A percentile compares a stretch with the other conserved stretches of the same genome.
phyloP scores from a whole-genome alignment of 495 filamentous ascomycete species.

The Elasticomyces elasticus region DNA sequence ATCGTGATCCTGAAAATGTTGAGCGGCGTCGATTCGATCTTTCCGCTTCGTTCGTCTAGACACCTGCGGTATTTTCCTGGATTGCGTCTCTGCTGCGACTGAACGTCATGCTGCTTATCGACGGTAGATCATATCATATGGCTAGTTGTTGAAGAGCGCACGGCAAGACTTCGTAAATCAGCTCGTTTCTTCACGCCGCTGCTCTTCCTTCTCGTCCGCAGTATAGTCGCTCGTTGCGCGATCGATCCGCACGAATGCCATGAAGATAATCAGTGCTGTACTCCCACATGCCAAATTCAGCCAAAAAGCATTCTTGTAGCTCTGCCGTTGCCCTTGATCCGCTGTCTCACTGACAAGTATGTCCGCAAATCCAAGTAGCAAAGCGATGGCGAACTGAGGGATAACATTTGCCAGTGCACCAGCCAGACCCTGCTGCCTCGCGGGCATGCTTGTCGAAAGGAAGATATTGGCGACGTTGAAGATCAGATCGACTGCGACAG shows the following conservation, averaged over 20 bases:
- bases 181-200: background rate
- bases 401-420: conserved; percentile 46
- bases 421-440: conserved; percentile 61
- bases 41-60: no score
- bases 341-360: conserved; percentile 49
- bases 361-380: conserved; percentile 70
- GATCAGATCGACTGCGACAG: conserved; percentile 71
- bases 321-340: conserved; percentile 34
- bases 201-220: conserved; percentile 21
- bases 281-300: conserved; percentile 50
- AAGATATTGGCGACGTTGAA: conserved; percentile 81
- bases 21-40: no score
- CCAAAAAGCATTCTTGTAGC: conserved; percentile 64
- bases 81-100: no score
- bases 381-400: conserved; percentile 56
- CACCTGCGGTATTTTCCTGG: no score
- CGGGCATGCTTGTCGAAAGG: conserved; percentile 64
- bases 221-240: conserved; percentile 17
- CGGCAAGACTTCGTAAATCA: no score
- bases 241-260: conserved; percentile 51
- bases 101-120: no score
- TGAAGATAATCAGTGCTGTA: conserved; percentile 47
- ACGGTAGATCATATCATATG: no score
- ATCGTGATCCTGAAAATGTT: no score
- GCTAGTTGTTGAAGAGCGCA: no score